These are phyloP conservation scores for Fusarium protoensiforme DNA, from an alignment of 2,329 filamentous ascomycete species.

Conservation along the genomic window DNA sequence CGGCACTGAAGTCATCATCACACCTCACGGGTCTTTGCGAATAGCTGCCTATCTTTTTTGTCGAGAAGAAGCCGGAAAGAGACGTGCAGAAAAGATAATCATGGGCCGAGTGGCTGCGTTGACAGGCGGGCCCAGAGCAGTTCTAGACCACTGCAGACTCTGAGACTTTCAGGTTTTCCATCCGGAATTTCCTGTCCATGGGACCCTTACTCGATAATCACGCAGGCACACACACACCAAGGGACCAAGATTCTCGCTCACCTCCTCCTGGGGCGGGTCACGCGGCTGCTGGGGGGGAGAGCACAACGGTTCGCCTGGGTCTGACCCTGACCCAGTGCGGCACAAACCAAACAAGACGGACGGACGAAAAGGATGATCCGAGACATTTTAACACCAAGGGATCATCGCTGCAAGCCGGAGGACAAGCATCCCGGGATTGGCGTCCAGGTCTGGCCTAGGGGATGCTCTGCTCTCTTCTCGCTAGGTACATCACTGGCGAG, in stretches of 20 bases:
- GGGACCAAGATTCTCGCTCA: conserved; percentile 11
- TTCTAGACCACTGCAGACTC: not conserved
- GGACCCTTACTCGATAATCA: conserved; percentile 18
- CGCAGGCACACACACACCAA: not conserved
- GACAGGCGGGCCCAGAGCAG: not conserved
- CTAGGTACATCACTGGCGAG: conserved; percentile 6
- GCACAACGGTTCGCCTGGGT: conserved; percentile 28
- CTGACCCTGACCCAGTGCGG: not conserved
- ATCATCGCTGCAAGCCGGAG: conserved; percentile 23
- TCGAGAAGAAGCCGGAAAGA: conserved; percentile 23
- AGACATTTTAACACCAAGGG: conserved; percentile 19
- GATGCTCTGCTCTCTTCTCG: not conserved
- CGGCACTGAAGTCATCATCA: conserved; percentile 35
- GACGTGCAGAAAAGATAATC: conserved; percentile 23
- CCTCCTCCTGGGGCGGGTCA: conserved; percentile 21
- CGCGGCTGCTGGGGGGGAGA: conserved; percentile 20
- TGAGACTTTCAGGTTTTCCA: not conserved
- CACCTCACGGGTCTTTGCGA: conserved; percentile 12
- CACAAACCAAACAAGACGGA: not conserved
- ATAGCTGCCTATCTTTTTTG: conserved; percentile 1
- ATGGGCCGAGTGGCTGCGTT: conserved; percentile 18
- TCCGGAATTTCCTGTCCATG: conserved; percentile 22
- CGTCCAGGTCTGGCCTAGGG: not conserved
- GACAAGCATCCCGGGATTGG: conserved; percentile 24
- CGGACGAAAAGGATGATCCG: not conserved